phyloP scores from a whole-genome alignment of 1,139 yeast genomes.

The Blastobotrys arbuscula region DNA sequence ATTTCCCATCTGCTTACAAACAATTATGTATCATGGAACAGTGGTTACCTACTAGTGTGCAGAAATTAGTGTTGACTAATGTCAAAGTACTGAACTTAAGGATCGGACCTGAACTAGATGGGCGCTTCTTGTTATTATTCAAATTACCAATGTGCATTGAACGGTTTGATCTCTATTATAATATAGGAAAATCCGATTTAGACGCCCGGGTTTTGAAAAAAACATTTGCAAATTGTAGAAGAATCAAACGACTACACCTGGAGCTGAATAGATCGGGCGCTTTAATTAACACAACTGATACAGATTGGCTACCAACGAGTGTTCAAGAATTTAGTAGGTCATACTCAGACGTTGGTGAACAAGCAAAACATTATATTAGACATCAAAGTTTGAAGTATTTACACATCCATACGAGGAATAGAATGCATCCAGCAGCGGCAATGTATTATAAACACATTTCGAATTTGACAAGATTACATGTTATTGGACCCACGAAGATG shows the following conservation, averaged over 20 bases:
- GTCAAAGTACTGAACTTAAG: conserved; percentile 4
- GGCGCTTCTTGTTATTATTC: background rate
- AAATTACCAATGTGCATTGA: conserved; percentile 7
- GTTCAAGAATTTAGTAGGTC: conserved; percentile 7
- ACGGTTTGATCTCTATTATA: conserved; percentile 4
- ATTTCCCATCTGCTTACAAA: conserved; percentile 7
- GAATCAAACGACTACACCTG: conserved; percentile 1
- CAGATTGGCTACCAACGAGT: conserved; percentile 11
- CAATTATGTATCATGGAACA: conserved; percentile 3
- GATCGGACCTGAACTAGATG: background rate
- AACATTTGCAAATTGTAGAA: conserved; percentile 3
- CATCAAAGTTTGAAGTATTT: conserved; percentile 3
- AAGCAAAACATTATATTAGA: conserved; percentile 1
- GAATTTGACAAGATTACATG: conserved; percentile 6
- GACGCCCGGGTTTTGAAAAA: background rate
- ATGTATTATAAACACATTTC: conserved; percentile 5
- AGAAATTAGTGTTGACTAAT: conserved; percentile 2
- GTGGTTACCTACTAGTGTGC: conserved; percentile 1
- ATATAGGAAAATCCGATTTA: background rate
- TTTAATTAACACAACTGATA: conserved; percentile 3
- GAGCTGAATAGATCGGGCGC: background rate
- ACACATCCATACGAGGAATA: conserved; percentile 2
- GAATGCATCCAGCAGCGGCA: background rate
- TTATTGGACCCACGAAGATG: conserved; percentile 5
- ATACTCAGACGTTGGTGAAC: background rate